Conservation (phyloP, 1,284 basidiomycete genomes). For the Coniferiporia sulphurascens region DNA sequence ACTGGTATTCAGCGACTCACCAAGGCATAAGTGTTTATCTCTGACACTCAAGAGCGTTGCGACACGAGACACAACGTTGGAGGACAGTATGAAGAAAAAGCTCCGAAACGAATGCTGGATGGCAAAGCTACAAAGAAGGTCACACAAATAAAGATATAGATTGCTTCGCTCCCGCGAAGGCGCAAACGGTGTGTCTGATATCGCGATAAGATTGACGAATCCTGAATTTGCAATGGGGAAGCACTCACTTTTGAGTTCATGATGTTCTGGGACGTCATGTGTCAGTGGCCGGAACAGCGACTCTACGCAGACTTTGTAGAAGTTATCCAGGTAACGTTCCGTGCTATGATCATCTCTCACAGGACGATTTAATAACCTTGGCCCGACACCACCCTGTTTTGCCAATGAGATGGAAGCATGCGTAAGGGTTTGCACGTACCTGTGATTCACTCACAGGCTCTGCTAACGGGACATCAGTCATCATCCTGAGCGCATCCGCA, state of each 20-base stretch:
- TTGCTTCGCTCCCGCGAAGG: conserved; percentile 71
- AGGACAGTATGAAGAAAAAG: conserved; percentile 86
- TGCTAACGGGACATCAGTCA: conserved; percentile 71
- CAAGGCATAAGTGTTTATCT: conserved; percentile 89
- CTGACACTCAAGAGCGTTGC: conserved; percentile 76
- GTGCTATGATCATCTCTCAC: conserved; percentile 78
- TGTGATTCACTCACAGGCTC: conserved; percentile 36
- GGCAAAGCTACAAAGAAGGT: conserved; percentile 86
- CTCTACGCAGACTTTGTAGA: conserved; percentile 79
- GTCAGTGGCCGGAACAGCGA: conserved; percentile 76
- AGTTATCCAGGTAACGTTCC: conserved; percentile 87
- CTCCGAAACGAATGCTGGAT: conserved; percentile 86
- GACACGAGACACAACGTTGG: conserved; percentile 66
- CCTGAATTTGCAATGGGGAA: not conserved
- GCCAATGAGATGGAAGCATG: not conserved
- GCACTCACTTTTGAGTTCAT: conserved; percentile 51
- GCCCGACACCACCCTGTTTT: conserved; percentile 22
- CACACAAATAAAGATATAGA: conserved; percentile 80
- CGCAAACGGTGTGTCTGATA: conserved; percentile 44
- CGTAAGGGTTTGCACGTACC: conserved; percentile 25
- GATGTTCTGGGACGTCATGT: conserved; percentile 70
- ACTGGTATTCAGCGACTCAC: conserved; percentile 41
- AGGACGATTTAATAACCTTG: conserved; percentile 47
- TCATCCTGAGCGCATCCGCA: conserved; percentile 81
- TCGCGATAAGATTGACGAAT: conserved; percentile 5